These are phyloP conservation scores for Flaveria linearis DNA, from an alignment of 129 eudicot species.

Conservation along the genomic window DNA sequence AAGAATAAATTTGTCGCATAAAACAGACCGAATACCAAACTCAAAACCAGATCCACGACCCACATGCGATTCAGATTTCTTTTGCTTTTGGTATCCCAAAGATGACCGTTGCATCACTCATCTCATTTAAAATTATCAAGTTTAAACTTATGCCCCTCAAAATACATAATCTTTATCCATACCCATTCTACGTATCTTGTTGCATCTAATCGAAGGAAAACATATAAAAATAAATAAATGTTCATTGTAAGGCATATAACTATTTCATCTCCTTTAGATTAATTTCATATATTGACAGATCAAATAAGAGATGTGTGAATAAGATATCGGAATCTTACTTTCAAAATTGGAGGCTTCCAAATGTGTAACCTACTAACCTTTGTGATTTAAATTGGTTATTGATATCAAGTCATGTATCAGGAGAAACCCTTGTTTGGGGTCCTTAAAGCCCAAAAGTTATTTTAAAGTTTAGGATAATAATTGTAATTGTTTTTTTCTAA, in stretches of 20 bases:
- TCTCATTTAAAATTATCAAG: background rate
- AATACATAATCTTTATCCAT: background rate
- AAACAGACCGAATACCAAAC: conserved; percentile 26
- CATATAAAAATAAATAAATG: too few relatives aligned
- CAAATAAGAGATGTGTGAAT: too few relatives aligned
- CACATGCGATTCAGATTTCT: too few relatives aligned
- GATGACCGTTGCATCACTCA: conserved; percentile 39
- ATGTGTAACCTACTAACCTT: too few relatives aligned
- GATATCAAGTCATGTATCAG: too few relatives aligned
- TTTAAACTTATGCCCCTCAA: conserved; percentile 25
- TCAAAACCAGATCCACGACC: conserved; percentile 40
- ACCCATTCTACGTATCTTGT: background rate
- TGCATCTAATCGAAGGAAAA: background rate
- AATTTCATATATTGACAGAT: background rate
- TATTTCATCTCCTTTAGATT: background rate
- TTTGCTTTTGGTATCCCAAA: conserved; percentile 31
- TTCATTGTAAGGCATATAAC: background rate
- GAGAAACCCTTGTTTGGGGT: too few relatives aligned
- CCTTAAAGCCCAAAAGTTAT: too few relatives aligned
- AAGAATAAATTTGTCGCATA: conserved; percentile 26
- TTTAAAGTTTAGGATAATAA: too few relatives aligned
- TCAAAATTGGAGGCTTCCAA: too few relatives aligned
- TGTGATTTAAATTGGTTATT: too few relatives aligned
- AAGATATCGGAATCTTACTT: too few relatives aligned
- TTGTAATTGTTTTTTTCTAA: too few relatives aligned